These are phyloP conservation scores for Penicillium freii DNA, from an alignment of 2,329 filamentous ascomycete species.

Conservation along the genomic window DNA sequence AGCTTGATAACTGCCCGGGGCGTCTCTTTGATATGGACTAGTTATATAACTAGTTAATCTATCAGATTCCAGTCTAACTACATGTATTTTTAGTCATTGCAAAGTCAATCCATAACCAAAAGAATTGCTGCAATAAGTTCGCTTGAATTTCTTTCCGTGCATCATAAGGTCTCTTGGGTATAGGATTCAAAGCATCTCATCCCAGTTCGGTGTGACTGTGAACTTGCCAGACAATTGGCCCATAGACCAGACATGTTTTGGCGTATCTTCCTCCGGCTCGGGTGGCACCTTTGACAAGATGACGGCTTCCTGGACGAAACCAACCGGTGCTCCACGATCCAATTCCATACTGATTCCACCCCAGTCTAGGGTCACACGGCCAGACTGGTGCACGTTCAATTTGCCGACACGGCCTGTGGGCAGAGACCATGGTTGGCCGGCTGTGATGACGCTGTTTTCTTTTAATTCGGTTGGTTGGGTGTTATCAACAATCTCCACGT, in stretches of 20 bases:
- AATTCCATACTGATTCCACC: constrained; percentile 60
- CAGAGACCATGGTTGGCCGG: constrained; percentile 43
- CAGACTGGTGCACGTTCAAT: constrained; percentile 60
- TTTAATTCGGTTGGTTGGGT: constrained; percentile 18
- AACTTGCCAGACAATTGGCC: constrained; percentile 65
- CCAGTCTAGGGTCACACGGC: constrained; percentile 62
- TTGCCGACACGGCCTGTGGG: constrained; percentile 59
- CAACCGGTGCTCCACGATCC: constrained; percentile 54
- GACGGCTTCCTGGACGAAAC: constrained; percentile 62
- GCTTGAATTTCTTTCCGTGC: neutral
- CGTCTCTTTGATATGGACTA: neutral
- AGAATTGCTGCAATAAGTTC: neutral
- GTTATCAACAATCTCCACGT: constrained; percentile 29
- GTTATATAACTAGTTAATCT: too few relatives aligned
- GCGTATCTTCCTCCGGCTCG: constrained; percentile 25
- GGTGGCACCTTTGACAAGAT: constrained; percentile 29
- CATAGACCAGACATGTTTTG: constrained; percentile 54
- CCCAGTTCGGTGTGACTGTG: constrained; percentile 62
- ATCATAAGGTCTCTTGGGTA: neutral
- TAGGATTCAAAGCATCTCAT: constrained; percentile 44
- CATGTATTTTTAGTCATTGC: neutral
- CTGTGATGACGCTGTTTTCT: constrained; percentile 37
- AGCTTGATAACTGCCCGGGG: neutral
- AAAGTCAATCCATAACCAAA: neutral
- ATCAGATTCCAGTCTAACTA: neutral